Evolutionary conservation across 2,329 filamentous ascomycete species (phyloP), one percentile per base, ranked within the genome.

Genomic region (Apiospora saccharicola): DNA sequence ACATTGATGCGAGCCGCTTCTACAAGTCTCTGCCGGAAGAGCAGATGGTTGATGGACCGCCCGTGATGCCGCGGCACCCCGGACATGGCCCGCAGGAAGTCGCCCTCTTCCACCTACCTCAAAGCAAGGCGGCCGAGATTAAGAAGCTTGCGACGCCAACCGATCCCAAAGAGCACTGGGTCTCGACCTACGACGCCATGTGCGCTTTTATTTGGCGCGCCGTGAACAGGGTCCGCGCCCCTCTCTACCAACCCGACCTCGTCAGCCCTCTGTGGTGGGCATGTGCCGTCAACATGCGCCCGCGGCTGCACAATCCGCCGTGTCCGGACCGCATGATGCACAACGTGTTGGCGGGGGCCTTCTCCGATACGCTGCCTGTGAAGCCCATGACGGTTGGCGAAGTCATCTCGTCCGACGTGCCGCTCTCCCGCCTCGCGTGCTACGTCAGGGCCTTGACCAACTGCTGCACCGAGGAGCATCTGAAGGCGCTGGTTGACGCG

Each of bases 131-230:
- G 0, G 80, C 80, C 0, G 75, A 80, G 68, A 75, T 87, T 5
- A 86, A 86, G 72, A 75, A 73, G 14, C 76, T 81, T 1, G 83
- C 83, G 0, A 76, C 68, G 0, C 81, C 83, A 4, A 57, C 70
- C 0, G 68, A 75, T 0, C 81, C 82, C 24, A 34, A 41, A 1
- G 81, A 79, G 8, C 76, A 77, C 14, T 85, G 84, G 83, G 80
- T 86, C 46, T 86, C 84, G 4, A 86, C 83, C 2, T 86, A 85
- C 73, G 85, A 86, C 69, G 83, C 84, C n/a, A 81, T 83, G 71
- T 78, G 79, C 1, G 84, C 84, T 13, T 82, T 82, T 53, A 78
- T 86, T 12, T 85, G 84, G 83, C 82, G 84, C 1, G 76, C 76
- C 4, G 71, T 85, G 0, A 79, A 82, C 2, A 78, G 80, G 3